These are phyloP conservation scores for Pedinophyceae sp. DNA, from an alignment of 139 green algal species.

Conservation along the genomic window DNA sequence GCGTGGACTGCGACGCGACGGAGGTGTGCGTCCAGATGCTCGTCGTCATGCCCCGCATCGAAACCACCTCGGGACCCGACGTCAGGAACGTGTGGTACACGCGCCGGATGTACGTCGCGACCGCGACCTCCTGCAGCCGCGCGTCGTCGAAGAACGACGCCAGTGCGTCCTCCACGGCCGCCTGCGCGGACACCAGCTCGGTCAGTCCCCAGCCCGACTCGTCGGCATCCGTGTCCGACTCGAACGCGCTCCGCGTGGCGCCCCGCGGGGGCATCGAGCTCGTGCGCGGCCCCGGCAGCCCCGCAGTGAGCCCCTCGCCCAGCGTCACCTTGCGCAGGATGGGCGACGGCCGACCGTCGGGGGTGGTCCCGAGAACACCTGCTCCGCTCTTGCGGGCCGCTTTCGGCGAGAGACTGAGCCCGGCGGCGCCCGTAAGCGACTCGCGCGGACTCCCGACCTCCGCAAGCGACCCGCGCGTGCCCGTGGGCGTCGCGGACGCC, in stretches of 20 bases:
- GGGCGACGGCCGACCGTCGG: no score
- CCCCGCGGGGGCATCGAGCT: neutral
- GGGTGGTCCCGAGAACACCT: no score
- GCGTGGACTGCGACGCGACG: slow-evolving; percentile 6
- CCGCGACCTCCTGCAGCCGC: slow-evolving; percentile 36
- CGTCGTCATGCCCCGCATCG: no score
- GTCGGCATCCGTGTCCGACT: slow-evolving; percentile 5
- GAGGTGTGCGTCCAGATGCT: no score
- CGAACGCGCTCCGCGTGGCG: no score
- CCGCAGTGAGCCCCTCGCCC: no score
- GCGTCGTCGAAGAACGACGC: slow-evolving; percentile 55
- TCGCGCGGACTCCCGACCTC: no score
- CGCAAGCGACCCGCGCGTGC: no score
- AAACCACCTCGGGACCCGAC: slow-evolving; percentile 39
- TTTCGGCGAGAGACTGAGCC: no score
- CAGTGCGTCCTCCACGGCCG: slow-evolving; percentile 85
- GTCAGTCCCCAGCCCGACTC: slow-evolving; percentile 13
- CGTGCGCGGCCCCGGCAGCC: neutral
- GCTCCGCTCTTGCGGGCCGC: no score
- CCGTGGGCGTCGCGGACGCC: neutral
- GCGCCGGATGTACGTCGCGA: slow-evolving; percentile 72
- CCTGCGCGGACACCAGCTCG: slow-evolving; percentile 66
- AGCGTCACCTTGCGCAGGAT: no score
- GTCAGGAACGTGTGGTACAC: slow-evolving; percentile 71
- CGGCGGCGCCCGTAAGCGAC: no score